Evolutionary conservation across 441 rosid genomes (phyloP).

Genomic region (Populus hybrid): DNA sequence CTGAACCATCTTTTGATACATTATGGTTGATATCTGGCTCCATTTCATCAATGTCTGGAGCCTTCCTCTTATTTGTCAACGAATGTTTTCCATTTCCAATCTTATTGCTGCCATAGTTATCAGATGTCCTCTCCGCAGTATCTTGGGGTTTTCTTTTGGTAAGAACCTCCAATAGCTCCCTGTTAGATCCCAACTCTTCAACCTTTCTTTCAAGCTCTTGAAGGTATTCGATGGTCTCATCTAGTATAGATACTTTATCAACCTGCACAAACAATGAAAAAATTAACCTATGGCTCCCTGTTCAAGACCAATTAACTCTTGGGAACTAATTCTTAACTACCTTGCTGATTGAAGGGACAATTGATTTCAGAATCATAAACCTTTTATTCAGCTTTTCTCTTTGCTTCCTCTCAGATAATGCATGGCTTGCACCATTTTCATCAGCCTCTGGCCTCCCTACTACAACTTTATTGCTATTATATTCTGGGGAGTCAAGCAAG

Average conservation of each 20-base stretch:
- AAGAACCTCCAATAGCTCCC: constrained; percentile 35
- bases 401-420: constrained; percentile 44
- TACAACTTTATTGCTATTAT: constrained; percentile 29
- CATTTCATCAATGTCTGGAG: constrained; percentile 33
- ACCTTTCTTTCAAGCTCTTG: constrained; percentile 64
- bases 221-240: constrained; percentile 68
- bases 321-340: constrained; percentile 32
- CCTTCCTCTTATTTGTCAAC: constrained; percentile 58
- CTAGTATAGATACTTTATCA: constrained; percentile 75
- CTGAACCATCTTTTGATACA: constrained; percentile 32
- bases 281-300: not conserved
- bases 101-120: constrained; percentile 41
- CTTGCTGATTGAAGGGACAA: constrained; percentile 70
- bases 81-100: constrained; percentile 24
- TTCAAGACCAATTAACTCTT: not conserved
- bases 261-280: constrained; percentile 43
- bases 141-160: constrained; percentile 48
- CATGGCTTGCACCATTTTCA: constrained; percentile 43
- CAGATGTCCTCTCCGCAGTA: constrained; percentile 56
- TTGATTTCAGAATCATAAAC: constrained; percentile 56
- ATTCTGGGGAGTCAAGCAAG: constrained; percentile 36
- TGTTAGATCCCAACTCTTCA: constrained; percentile 55
- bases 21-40: constrained; percentile 40
- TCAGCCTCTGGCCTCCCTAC: constrained; percentile 51
- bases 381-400: constrained; percentile 57